A percentile compares a stretch with the other conserved stretches of the same genome.
Evolutionary conservation across 2,329 filamentous ascomycete species (phyloP).

Genomic region (Cercospora sojina): DNA sequence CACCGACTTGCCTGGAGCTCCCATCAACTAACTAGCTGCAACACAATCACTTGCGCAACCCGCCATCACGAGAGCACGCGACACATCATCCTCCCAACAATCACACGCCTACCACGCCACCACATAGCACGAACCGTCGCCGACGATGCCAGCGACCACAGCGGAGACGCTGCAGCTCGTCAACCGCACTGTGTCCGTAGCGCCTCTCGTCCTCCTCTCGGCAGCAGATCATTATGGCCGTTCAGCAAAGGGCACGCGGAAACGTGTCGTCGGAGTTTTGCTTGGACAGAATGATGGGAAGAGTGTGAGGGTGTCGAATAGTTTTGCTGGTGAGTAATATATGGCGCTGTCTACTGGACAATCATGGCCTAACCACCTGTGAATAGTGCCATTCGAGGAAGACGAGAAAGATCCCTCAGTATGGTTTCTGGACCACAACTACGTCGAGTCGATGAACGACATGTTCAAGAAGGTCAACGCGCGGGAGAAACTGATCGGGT

Average conservation of each 20-base stretch:
- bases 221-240: conserved; percentile 98
- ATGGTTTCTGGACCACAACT: conserved; percentile 99
- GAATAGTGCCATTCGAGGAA: conserved; percentile 91
- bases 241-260: conserved; percentile 81
- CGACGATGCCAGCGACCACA: conserved; percentile 88
- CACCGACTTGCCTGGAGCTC: conserved; percentile 12
- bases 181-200: conserved; percentile 92
- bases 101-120: background rate
- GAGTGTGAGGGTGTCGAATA: conserved; percentile 96
- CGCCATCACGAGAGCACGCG: conserved; percentile 13
- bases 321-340: conserved; percentile 74
- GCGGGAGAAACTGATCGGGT: conserved; percentile 96
- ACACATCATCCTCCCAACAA: background rate
- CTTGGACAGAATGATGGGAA: conserved; percentile 95
- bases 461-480: conserved; percentile 99
- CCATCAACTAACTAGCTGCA: background rate
- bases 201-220: conserved; percentile 94
- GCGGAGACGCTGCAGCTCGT: conserved; percentile 95
- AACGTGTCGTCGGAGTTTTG: conserved; percentile 89
- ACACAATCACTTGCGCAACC: conserved; percentile 4
- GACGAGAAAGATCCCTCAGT: conserved; percentile 98
- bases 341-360: conserved; percentile 16
- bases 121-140: background rate
- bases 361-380: conserved; percentile 8
- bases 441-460: conserved; percentile 98